phyloP scores from a whole-genome alignment of 768 basidiomycete species.

The Leucocoprinus leucothites region DNA sequence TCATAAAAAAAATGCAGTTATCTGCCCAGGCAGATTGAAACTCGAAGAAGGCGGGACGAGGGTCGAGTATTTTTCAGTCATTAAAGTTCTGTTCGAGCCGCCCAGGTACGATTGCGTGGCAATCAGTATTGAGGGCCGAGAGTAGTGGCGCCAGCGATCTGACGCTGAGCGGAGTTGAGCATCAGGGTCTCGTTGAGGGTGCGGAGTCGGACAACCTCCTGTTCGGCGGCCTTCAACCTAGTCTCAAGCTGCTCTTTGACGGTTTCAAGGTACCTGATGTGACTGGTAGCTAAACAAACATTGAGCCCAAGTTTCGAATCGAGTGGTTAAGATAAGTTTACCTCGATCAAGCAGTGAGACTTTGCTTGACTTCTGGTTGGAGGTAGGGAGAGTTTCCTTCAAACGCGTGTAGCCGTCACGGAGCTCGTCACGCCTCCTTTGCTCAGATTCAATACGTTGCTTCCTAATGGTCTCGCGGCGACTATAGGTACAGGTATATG shows the following conservation, averaged over 20 bases:
- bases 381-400: constrained; percentile 85
- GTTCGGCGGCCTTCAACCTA: constrained; percentile 74
- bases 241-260: constrained; percentile 73
- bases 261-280: constrained; percentile 85
- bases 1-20: constrained; percentile 56
- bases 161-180: constrained; percentile 73
- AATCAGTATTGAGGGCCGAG: constrained; percentile 48
- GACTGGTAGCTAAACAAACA: constrained; percentile 60
- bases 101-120: constrained; percentile 28
- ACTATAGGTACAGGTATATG: constrained; percentile 22
- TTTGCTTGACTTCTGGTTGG: constrained; percentile 93
- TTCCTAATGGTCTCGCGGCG: constrained; percentile 89
- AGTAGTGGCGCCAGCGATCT: constrained; percentile 56
- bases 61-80: constrained; percentile 26
- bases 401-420: constrained; percentile 88
- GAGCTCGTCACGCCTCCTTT: constrained; percentile 89
- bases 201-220: constrained; percentile 77
- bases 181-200: constrained; percentile 88
- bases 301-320: not conserved
- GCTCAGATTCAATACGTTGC: constrained; percentile 93
- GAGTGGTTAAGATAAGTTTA: constrained; percentile 28
- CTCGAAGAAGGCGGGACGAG: constrained; percentile 27
- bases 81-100: constrained; percentile 22
- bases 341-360: constrained; percentile 85
- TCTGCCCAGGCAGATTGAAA: constrained; percentile 55